Evolutionary conservation across 768 basidiomycete genomes (phyloP).

Genomic region (Boletales sp.): DNA sequence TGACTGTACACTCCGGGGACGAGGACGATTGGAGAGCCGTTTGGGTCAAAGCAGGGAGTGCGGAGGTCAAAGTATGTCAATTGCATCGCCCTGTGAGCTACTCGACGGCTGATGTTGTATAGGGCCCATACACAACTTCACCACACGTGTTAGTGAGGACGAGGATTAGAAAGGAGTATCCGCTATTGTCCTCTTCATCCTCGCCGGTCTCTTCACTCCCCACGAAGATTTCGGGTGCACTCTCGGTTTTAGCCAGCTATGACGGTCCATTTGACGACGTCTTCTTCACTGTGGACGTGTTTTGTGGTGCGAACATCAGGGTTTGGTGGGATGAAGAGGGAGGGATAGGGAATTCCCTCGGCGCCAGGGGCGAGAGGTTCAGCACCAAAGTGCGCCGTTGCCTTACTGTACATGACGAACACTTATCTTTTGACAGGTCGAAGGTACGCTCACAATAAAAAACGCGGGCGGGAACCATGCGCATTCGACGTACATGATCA

Average conservation of each 20-base stretch:
- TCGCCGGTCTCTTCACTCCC: neutral
- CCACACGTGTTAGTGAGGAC: slow-evolving; percentile 38
- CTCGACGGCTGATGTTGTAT: slow-evolving; percentile 10
- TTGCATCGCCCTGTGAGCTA: neutral
- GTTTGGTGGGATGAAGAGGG: slow-evolving; percentile 47
- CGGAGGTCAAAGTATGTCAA: slow-evolving; percentile 39
- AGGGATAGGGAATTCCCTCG: slow-evolving; percentile 4
- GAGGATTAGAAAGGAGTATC: slow-evolving; percentile 21
- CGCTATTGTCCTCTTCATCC: slow-evolving; percentile 2
- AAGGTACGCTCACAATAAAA: slow-evolving; percentile 59
- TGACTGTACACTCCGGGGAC: slow-evolving; percentile 43
- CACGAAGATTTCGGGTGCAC: slow-evolving; percentile 32
- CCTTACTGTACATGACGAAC: neutral
- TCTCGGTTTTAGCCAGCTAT: slow-evolving; percentile 63
- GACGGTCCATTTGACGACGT: slow-evolving; percentile 61
- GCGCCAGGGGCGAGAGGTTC: slow-evolving; percentile 5
- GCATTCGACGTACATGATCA: slow-evolving; percentile 79
- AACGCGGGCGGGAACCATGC: slow-evolving; percentile 84
- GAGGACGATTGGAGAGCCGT: slow-evolving; percentile 30
- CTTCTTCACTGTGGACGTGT: slow-evolving; percentile 67
- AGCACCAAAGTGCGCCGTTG: slow-evolving; percentile 11
- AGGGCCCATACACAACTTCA: slow-evolving; percentile 44
- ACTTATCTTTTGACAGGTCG: slow-evolving; percentile 40
- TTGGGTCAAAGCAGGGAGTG: slow-evolving; percentile 25
- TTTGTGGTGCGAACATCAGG: slow-evolving; percentile 30